A percentile compares a stretch with the other conserved stretches of the same genome.
phyloP scores from a whole-genome alignment of 2,329 filamentous ascomycete genomes.

The Teratosphaeria epicoccoides region DNA sequence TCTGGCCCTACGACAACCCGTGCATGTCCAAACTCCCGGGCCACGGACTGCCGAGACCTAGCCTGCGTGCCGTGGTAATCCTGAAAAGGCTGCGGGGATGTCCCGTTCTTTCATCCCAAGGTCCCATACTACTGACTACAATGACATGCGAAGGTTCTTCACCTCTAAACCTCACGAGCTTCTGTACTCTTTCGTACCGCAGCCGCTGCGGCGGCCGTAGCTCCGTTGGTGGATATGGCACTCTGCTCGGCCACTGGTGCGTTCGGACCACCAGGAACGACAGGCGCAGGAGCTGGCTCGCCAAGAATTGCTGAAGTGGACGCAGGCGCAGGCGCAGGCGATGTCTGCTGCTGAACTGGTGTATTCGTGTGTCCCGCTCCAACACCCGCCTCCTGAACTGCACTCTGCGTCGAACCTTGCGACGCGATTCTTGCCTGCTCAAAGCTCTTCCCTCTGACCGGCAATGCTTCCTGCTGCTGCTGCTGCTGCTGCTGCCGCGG shows the following conservation, averaged over 20 bases:
- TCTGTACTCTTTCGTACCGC: neutral
- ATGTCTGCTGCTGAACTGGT: slow-evolving; percentile 1
- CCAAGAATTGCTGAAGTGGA: slow-evolving; percentile 12
- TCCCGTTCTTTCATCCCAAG: neutral
- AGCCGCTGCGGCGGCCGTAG: neutral
- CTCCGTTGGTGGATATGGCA: neutral
- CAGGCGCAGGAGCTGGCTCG: neutral
- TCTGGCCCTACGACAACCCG: too few species aligned
- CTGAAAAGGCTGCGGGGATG: too few species aligned
- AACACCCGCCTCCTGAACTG: neutral
- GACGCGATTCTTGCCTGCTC: neutral
- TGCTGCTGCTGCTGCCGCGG: slow-evolving; percentile 2
- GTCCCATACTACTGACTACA: neutral
- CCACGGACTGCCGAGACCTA: neutral
- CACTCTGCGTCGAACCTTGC: neutral
- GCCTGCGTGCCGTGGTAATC: too few species aligned
- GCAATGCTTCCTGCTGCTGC: slow-evolving; percentile 8
- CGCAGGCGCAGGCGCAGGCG: slow-evolving; percentile 7
- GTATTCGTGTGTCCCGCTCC: neutral
- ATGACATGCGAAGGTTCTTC: neutral
- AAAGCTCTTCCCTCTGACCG: slow-evolving; percentile 9
- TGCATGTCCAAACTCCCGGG: too few species aligned
- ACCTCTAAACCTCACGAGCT: neutral
- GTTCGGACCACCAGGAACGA: neutral
- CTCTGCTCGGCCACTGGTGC: neutral